Base-by-base conservation (phyloP, 2,329 filamentous ascomycete species). In the Fusarium neocosmosporiellum region DNA sequence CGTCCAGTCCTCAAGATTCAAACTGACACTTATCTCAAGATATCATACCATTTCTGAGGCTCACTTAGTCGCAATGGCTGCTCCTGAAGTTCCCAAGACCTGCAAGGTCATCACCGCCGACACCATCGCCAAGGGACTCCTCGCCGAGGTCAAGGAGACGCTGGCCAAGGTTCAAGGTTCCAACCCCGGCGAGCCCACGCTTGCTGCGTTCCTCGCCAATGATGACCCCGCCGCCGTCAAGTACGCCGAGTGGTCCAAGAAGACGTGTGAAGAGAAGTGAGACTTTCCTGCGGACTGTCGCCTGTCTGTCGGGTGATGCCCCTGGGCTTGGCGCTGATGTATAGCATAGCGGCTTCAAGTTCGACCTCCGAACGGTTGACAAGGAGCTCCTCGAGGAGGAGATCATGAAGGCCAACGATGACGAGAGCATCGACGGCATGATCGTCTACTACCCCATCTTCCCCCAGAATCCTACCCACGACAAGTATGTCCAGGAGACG, bases 361-460 rank as follows among this genome's bases (percentile, higher is more conserved):
- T 98, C 81, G 91, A 95, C 75, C 90, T 98, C 68, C 93, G 93
- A 76, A 90, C 91, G 79, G 91, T 98, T 60, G 89, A 93, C 78
- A 96, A 96, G 81, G 95, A 98, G 80, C 88, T 91, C 54, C 93
- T 98, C 71, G 96, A 99, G 86, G 94, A 98, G 77, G 91, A 92
- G 74, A 93, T 99, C 79, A 89, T 96, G 75, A 88, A 89, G 74
- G 96, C 96, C 80, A 99, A 99, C 83, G 85, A 89, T 34, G 94
- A 98, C 82, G 81, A 88, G 65, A 80, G 84, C 18, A 90, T 98
- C 71, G 94, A 98, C 83, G 96, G 90, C 77, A 97, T 98, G 80
- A 97, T 99, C 75, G 94, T 99, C 80, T 99, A 99, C 88, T 99
- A 98, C 83, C 96, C 96, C 64, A 97, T 99, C 84, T 98, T 98